These are phyloP conservation scores for Coriaria nepalensis DNA, from an alignment of 306 rosid species.

Conservation along the genomic window DNA sequence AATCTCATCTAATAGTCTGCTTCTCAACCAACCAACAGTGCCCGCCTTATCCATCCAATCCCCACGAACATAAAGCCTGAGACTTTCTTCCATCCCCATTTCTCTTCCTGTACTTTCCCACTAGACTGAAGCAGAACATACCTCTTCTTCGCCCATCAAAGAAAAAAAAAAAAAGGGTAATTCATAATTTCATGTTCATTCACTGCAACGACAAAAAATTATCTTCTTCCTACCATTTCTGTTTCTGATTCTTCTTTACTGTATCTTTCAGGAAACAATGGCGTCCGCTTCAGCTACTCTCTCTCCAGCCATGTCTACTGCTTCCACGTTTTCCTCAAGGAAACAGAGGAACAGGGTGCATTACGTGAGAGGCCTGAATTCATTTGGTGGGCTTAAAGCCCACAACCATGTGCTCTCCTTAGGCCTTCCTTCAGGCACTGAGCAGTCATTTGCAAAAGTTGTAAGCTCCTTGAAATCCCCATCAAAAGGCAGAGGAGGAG, in stretches of 20 bases:
- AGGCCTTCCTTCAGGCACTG: constrained; percentile 36
- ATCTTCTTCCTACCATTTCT: background rate
- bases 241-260: background rate
- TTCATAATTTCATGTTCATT: background rate
- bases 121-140: background rate
- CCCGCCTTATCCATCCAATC: constrained; percentile 41
- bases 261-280: constrained; percentile 28
- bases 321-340: constrained; percentile 18
- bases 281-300: constrained; percentile 44
- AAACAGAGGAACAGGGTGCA: constrained; percentile 25
- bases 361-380: constrained; percentile 35
- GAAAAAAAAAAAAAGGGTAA: no score
- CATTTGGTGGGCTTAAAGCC: constrained; percentile 54
- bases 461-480: constrained; percentile 47
- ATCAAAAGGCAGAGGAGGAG: constrained; percentile 30
- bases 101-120: constrained; percentile 9
- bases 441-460: constrained; percentile 50
- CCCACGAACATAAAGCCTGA: constrained; percentile 18
- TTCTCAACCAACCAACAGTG: constrained; percentile 39
- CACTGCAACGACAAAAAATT: constrained; percentile 4
- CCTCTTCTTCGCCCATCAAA: no score
- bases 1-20: constrained; percentile 16
- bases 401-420: constrained; percentile 40
- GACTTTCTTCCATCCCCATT: constrained; percentile 5
- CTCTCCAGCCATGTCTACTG: constrained; percentile 36